Conservation (phyloP, 2,329 filamentous ascomycete species). For the Dactylella cylindrospora region DNA sequence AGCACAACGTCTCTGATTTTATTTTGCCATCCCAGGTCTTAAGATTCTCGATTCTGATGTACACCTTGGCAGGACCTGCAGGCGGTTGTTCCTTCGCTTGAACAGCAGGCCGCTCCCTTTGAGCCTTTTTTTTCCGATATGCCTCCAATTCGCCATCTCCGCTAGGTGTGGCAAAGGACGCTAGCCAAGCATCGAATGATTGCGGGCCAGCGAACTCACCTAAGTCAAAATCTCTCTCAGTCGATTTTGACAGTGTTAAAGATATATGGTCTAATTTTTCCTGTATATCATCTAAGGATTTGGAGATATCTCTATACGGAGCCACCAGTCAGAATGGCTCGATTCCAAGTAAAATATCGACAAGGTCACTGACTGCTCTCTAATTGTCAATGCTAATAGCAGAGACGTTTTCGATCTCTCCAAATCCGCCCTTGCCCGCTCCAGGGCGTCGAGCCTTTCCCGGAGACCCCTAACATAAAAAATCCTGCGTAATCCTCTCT, state of each 20-base stretch:
- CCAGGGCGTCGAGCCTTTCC: conserved; percentile 1
- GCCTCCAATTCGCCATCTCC: neutral
- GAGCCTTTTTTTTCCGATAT: neutral
- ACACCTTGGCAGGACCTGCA: neutral
- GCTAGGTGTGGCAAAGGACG: neutral
- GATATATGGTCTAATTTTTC: conserved; percentile 3
- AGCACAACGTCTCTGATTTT: neutral
- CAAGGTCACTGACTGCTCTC: conserved; percentile 11
- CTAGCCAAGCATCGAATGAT: conserved; percentile 6
- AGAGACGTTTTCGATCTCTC: conserved; percentile 7
- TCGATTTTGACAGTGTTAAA: neutral
- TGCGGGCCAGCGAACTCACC: neutral
- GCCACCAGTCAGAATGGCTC: neutral
- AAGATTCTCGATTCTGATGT: conserved; percentile 3
- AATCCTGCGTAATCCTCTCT: neutral
- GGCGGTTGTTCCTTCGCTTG: neutral
- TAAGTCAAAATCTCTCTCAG: neutral
- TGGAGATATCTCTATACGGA: conserved; percentile 7
- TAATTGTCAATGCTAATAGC: conserved; percentile 5
- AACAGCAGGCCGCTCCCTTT: neutral
- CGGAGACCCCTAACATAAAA: neutral
- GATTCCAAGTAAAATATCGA: neutral
- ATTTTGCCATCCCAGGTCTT: neutral
- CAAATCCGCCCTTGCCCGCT: neutral
- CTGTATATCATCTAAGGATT: conserved; percentile 5